Conservation (phyloP, 1,284 basidiomycete genomes). For the Macrocystidia cucumis region DNA sequence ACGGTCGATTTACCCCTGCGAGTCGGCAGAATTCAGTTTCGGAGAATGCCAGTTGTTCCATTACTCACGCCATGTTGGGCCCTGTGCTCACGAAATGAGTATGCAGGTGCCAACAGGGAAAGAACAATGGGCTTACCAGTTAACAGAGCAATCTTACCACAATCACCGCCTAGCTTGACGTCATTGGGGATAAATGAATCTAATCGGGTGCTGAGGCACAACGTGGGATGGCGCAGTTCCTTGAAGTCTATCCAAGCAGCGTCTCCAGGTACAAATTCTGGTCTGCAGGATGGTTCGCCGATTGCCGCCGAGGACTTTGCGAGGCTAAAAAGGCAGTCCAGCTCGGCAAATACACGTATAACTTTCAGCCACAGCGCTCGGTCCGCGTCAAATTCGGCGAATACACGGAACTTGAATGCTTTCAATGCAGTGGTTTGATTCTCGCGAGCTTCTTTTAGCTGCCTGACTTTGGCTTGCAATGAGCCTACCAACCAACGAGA, state of each 20-base stretch:
- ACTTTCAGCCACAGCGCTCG: slow-evolving; percentile 73
- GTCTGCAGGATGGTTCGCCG: slow-evolving; percentile 90
- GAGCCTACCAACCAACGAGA: slow-evolving; percentile 74
- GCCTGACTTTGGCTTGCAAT: slow-evolving; percentile 63
- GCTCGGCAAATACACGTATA: slow-evolving; percentile 74
- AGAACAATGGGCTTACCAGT: slow-evolving; percentile 56
- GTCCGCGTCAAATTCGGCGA: slow-evolving; percentile 82
- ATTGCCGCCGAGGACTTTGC: slow-evolving; percentile 87
- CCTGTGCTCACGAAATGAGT: slow-evolving; percentile 30
- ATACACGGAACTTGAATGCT: slow-evolving; percentile 76
- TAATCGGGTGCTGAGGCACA: slow-evolving; percentile 51
- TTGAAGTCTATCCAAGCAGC: slow-evolving; percentile 53
- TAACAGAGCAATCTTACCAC: slow-evolving; percentile 78
- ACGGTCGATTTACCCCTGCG: slow-evolving; percentile 81
- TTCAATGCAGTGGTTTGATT: slow-evolving; percentile 74
- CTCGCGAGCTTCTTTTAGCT: slow-evolving; percentile 89
- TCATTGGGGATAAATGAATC: slow-evolving; percentile 92
- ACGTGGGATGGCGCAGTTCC: slow-evolving; percentile 72
- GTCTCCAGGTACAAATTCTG: slow-evolving; percentile 78
- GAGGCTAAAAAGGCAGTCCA: slow-evolving; percentile 92
- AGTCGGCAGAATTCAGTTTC: slow-evolving; percentile 8
- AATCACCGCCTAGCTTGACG: slow-evolving; percentile 76
- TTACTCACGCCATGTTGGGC: slow-evolving; percentile 83
- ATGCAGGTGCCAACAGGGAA: slow-evolving; percentile 1
- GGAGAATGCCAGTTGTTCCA: slow-evolving; percentile 3